Evolutionary conservation across 2,329 filamentous ascomycete genomes (phyloP).

Genomic region (Curvularia eragrostidis): DNA sequence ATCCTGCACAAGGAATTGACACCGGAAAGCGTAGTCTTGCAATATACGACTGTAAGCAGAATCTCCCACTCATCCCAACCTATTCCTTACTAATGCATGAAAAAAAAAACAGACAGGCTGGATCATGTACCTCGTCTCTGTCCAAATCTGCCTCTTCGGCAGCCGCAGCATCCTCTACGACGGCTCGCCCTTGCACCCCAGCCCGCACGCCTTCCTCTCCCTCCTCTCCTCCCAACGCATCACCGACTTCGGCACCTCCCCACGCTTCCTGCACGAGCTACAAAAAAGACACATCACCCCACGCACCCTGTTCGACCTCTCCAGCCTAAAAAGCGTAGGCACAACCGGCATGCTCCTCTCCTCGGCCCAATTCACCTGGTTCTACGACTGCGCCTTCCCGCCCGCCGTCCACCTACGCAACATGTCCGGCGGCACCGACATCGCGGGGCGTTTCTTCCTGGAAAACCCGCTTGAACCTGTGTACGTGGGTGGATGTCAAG

Average conservation of each 20-base stretch:
- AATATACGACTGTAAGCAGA: conserved; percentile 61
- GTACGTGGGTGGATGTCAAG: conserved; percentile 64
- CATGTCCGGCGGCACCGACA: conserved; percentile 79
- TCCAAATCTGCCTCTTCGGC: conserved; percentile 67
- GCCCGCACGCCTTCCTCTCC: conserved; percentile 67
- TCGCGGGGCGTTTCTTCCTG: conserved; percentile 69
- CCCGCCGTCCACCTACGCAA: conserved; percentile 70
- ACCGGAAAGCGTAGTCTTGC: conserved; percentile 56
- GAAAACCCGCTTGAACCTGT: conserved; percentile 75
- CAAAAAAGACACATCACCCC: conserved; percentile 69
- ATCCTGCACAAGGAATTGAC: conserved; percentile 59
- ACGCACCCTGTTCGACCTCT: conserved; percentile 67
- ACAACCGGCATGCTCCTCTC: conserved; percentile 84
- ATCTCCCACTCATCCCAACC: background rate
- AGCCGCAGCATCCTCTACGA: conserved; percentile 76
- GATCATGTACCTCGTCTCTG: conserved; percentile 82
- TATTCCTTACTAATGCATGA: too few relatives aligned
- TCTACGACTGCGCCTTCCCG: conserved; percentile 76
- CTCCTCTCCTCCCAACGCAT: conserved; percentile 69
- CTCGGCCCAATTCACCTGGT: conserved; percentile 80
- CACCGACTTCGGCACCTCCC: conserved; percentile 77
- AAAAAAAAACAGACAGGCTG: conserved; percentile 58
- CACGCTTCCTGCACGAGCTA: conserved; percentile 77
- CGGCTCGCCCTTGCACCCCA: conserved; percentile 78
- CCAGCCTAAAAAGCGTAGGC: conserved; percentile 65